phyloP scores from a whole-genome alignment of 148 eudicot genomes.

The Oxyria digyna region DNA sequence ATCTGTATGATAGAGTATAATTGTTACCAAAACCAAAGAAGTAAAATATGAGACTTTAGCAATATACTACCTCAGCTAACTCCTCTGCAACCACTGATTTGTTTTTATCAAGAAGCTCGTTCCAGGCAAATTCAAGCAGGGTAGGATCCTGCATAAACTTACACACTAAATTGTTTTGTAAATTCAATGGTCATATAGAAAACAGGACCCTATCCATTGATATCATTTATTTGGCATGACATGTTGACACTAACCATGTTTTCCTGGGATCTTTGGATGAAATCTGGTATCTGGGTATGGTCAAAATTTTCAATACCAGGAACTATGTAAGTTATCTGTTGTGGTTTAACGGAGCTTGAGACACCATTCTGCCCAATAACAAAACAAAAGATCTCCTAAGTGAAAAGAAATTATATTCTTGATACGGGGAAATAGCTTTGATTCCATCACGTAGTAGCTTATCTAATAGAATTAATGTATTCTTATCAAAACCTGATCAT shows the following conservation, averaged over 20 bases:
- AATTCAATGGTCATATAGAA: constrained; percentile 3
- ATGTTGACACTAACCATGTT: constrained; percentile 65
- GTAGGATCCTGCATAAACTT: constrained; percentile 48
- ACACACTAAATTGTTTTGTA: not conserved
- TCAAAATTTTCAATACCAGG: constrained; percentile 73
- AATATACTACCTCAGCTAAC: constrained; percentile 75
- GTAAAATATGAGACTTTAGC: constrained; percentile 2
- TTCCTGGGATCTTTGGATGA: constrained; percentile 62
- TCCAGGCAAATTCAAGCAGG: constrained; percentile 93
- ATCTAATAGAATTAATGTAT: constrained; percentile 23
- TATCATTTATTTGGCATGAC: not conserved
- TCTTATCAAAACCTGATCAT: constrained; percentile 72
- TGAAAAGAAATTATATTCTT: constrained; percentile 8
- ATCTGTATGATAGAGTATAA: constrained; percentile 48
- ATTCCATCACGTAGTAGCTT: constrained; percentile 29
- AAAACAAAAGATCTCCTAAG: constrained; percentile 1
- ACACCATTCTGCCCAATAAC: constrained; percentile 55
- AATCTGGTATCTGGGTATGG: constrained; percentile 48
- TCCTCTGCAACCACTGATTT: constrained; percentile 50
- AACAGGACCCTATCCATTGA: not conserved
- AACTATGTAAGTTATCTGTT: constrained; percentile 82
- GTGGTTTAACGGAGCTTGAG: constrained; percentile 75
- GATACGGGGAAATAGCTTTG: not conserved
- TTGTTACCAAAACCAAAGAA: constrained; percentile 20
- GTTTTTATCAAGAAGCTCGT: constrained; percentile 83